Conservation (phyloP, 129 eudicot species). For the Escallonia herrerae region DNA sequence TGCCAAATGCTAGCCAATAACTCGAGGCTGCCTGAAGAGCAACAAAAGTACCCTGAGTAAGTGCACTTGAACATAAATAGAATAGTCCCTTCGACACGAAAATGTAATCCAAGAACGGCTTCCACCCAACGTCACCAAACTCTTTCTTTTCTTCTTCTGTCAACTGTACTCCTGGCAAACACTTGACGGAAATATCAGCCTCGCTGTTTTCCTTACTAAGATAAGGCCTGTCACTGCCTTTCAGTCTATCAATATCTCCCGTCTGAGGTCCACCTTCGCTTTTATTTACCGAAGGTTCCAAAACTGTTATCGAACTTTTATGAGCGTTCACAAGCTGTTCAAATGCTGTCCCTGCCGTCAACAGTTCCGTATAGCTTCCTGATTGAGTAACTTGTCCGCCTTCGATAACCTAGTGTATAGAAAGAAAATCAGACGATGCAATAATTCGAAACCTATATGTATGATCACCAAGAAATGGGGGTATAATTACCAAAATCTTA, state of each 20-base stretch:
- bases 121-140: constrained; percentile 51
- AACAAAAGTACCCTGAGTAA: constrained; percentile 34
- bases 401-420: constrained; percentile 51
- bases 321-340: constrained; percentile 73
- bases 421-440: background rate
- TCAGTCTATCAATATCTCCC: background rate
- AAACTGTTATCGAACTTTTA: constrained; percentile 33
- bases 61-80: constrained; percentile 9
- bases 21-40: constrained; percentile 57
- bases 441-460: background rate
- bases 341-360: constrained; percentile 55
- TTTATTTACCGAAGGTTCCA: constrained; percentile 30
- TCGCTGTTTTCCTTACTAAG: constrained; percentile 33
- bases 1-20: constrained; percentile 62
- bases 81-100: constrained; percentile 34
- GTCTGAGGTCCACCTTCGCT: constrained; percentile 4
- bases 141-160: constrained; percentile 62
- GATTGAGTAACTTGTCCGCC: constrained; percentile 57
- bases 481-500: constrained; percentile 51
- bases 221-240: constrained; percentile 6
- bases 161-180: constrained; percentile 39
- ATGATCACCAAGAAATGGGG: no score
- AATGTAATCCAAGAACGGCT: constrained; percentile 43
- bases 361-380: constrained; percentile 53
- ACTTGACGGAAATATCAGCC: constrained; percentile 18